Percentiles rank a stretch among this genome's conserved stretches.
Evolutionary conservation across 2,329 filamentous ascomycete species (phyloP).

Genomic region (Fusarium sp.): DNA sequence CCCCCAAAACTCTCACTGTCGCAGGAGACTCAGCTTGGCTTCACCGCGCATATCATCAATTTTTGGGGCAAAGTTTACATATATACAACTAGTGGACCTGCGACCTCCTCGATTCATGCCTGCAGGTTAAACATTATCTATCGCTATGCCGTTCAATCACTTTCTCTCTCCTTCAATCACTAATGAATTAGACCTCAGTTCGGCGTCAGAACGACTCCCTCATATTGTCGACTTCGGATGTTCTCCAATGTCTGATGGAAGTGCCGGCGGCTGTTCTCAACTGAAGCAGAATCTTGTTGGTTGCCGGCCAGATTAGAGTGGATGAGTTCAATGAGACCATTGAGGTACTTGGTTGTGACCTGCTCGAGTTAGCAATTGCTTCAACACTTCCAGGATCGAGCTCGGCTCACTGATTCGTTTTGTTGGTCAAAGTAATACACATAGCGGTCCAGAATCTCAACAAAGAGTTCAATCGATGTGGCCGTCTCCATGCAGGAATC

Average conservation of each 20-base stretch:
- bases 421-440: conserved; percentile 99
- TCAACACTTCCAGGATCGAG: neutral
- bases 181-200: conserved; percentile 45
- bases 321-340: conserved; percentile 97
- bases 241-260: conserved; percentile 96
- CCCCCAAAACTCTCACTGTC: conserved; percentile 17
- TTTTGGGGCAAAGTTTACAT: conserved; percentile 42
- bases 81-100: conserved; percentile 43
- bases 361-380: conserved; percentile 43
- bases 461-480: conserved; percentile 96
- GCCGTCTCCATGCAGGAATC: conserved; percentile 99
- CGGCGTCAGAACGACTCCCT: conserved; percentile 82
- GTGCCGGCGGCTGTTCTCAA: conserved; percentile 92
- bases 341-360: conserved; percentile 96
- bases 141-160: conserved; percentile 35
- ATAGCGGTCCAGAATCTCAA: conserved; percentile 97
- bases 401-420: conserved; percentile 81
- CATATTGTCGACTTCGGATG: conserved; percentile 90
- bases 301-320: conserved; percentile 93
- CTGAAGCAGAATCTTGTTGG: conserved; percentile 79
- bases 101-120: conserved; percentile 13
- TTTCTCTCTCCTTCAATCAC: conserved; percentile 9
- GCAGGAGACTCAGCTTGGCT: neutral
- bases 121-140: conserved; percentile 43
- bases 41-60: conserved; percentile 23